Base-by-base conservation (phyloP, 2,329 filamentous ascomycete genomes). In the Proliferodiscus dingleyae region DNA sequence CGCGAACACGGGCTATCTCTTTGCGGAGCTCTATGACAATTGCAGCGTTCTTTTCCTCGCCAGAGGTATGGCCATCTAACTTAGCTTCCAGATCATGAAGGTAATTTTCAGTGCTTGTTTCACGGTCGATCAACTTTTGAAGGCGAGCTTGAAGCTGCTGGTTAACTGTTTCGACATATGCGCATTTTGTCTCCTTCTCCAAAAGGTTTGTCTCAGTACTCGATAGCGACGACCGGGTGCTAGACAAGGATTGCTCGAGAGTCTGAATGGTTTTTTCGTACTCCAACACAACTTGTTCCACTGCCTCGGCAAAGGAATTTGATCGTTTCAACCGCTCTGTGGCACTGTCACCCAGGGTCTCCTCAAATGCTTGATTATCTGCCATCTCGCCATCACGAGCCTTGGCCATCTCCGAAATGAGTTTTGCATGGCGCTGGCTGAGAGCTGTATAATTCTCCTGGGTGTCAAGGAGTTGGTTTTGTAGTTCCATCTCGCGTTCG, bases 201-300 rank as follows among this genome's bases (percentile, higher is more conserved):
- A 97, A 74, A 19, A 98, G 73, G 46, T 73, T 85, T 44, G 89
- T 93, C 65, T 98, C 94, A 0, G 87, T 90, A 53, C 73, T 84
- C 9, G 93, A 85, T 22, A 98, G 73, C 0, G 87, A 89, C 26
- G 86, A 77, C 46, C 93, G 80, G 1, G 93, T 97, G 60, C 82
- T 93, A 0, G 90, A 90, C 11, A 98, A 78, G 2, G 90, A 96
- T 41, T 89, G 83, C 66, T 98, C 93, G 13, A 98, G 77, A 43
- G 81, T 85, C 64, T 97, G 90, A 40, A 98, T 98, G 0, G 94
- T 98, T 74, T 95, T 97, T 66, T 98, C 94, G 63, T 98, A 98
- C 67, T 98, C 93, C 39, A 97, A 72, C 3, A 98, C 89, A 18
- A 98, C 89, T 61, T 95, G 87, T 61, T 98, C 93, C 16, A 98